A percentile compares a stretch with the other conserved stretches of the same genome.
These are phyloP conservation scores for Phytophthora citricola DNA, from an alignment of 352 stramenopile species.

Conservation along the genomic window DNA sequence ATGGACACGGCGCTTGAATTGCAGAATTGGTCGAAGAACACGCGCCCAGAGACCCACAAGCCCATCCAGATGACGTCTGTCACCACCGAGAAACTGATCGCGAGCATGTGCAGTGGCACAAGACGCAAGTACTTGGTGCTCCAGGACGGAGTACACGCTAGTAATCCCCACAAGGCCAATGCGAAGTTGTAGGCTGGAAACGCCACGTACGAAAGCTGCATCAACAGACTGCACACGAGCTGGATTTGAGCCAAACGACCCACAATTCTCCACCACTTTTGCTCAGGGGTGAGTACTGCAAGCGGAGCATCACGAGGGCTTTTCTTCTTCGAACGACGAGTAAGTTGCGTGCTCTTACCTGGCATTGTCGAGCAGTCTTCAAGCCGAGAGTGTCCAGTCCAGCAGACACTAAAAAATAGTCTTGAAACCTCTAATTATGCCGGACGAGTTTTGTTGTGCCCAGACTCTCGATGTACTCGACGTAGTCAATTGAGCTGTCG, in stretches of 20 bases:
- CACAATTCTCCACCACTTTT: constrained; percentile 56
- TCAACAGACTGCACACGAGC: constrained; percentile 64
- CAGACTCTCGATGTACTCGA: constrained; percentile 57
- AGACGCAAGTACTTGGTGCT: constrained; percentile 53
- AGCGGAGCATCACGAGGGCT: constrained; percentile 8
- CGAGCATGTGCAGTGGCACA: constrained; percentile 57
- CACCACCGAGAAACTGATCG: constrained; percentile 58
- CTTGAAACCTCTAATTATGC: constrained; percentile 27
- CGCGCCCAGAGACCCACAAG: constrained; percentile 72
- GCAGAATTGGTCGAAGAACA: constrained; percentile 84
- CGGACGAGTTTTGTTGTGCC: constrained; percentile 5
- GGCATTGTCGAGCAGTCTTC: constrained; percentile 16
- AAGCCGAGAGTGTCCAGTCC: constrained; percentile 1
- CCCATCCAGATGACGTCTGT: constrained; percentile 81
- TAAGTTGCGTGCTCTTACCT: constrained; percentile 11
- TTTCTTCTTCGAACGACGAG: constrained; percentile 25
- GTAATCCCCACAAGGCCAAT: constrained; percentile 72
- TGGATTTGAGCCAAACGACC: constrained; percentile 52
- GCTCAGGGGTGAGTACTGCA: constrained; percentile 14
- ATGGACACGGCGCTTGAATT: constrained; percentile 63
- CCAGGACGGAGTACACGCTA: constrained; percentile 62
- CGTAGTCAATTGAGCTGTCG: constrained; percentile 49
- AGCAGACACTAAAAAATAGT: constrained; percentile 20
- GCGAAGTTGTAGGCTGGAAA: constrained; percentile 86
- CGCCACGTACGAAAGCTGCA: constrained; percentile 85